Evolutionary conservation across 805 yeast species (phyloP), one percentile per base, ranked within the genome.

Genomic region (Komagataella kurtzmanii): DNA sequence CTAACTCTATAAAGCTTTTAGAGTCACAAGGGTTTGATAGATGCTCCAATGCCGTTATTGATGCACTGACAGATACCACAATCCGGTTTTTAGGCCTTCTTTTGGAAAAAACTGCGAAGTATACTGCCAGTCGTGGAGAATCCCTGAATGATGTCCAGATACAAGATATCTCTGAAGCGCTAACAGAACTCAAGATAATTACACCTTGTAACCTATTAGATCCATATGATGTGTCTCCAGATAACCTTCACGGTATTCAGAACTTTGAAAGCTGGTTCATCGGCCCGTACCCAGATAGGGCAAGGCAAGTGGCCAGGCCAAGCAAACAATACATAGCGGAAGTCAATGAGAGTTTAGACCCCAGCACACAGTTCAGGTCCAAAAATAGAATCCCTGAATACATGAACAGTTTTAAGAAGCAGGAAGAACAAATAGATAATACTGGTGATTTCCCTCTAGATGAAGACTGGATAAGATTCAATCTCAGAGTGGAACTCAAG

Each of bases 1-100:
- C 46, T 30, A 44, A 19, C 8, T 18, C 7, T 58, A 72, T 77
- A 1, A 82, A 83, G 66, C 69, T 83, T 3, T 73, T 91, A 50
- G 80, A 88, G 55, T 80, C 93, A 0, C 77, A 81, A 30, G 99
- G 99, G 0, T 88, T 89, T 59, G 96, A 88, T 55, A 75, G 81
- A 58, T 81, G 90, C 56, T 73, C 81, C 50, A 86, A 91, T 6
- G 71, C 79, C 6, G 77, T 85, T 1, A 70, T 91, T 7, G 90
- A 88, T 60, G 74, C 81, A 2, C 57, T 89, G n/a, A 82, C 95
- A 0, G 97, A 89, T 59, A 60, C 91, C 1, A 80, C 84, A 61
- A 68, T 85, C 17, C 75, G 84, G 53, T 83, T 81, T 61, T 65
- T 91, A 47, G 69, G 70, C 49, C 66, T 81, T 17, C 60, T 91